Percentiles rank a stretch among this genome's conserved stretches.
phyloP scores from a whole-genome alignment of 805 yeast genomes.

The Wickerhamiella brachini region DNA sequence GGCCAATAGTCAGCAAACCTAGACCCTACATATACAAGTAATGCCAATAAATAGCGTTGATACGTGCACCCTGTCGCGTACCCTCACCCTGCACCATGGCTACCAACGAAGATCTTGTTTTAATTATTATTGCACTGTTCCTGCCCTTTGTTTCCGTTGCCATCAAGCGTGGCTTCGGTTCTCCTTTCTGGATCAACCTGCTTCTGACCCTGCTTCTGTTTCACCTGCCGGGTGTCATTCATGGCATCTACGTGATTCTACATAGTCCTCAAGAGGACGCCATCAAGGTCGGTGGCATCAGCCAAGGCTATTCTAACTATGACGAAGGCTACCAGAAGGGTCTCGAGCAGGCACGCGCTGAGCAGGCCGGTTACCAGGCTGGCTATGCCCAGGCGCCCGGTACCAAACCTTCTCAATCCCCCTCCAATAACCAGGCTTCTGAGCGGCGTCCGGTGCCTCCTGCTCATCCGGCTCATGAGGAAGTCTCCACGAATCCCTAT shows the following conservation, averaged over 20 bases:
- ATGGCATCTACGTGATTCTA: conserved; percentile 5
- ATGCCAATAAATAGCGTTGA: not conserved
- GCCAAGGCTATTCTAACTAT: not conserved
- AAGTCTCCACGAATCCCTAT: not conserved
- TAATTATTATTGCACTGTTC: not conserved
- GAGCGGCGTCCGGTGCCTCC: not conserved
- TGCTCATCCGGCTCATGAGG: not conserved
- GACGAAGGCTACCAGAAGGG: not conserved
- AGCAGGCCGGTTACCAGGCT: not conserved
- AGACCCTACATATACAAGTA: not conserved
- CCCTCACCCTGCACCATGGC: not conserved
- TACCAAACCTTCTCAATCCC: too few relatives aligned
- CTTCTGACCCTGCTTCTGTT: conserved; percentile 2
- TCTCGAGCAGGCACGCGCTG: not conserved
- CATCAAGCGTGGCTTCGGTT: conserved; percentile 1
- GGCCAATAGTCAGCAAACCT: not conserved
- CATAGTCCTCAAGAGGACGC: not conserved
- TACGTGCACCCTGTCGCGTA: too few relatives aligned
- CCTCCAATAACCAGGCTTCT: not conserved
- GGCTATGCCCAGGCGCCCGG: not conserved
- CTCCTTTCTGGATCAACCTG: conserved; percentile 1
- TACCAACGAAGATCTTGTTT: not conserved
- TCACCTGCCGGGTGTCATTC: conserved; percentile 6
- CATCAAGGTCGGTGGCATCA: not conserved
- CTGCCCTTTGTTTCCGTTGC: not conserved